These are phyloP conservation scores for Aotearoamyces nothofagi DNA, from an alignment of 2,329 filamentous ascomycete genomes.

Conservation along the genomic window DNA sequence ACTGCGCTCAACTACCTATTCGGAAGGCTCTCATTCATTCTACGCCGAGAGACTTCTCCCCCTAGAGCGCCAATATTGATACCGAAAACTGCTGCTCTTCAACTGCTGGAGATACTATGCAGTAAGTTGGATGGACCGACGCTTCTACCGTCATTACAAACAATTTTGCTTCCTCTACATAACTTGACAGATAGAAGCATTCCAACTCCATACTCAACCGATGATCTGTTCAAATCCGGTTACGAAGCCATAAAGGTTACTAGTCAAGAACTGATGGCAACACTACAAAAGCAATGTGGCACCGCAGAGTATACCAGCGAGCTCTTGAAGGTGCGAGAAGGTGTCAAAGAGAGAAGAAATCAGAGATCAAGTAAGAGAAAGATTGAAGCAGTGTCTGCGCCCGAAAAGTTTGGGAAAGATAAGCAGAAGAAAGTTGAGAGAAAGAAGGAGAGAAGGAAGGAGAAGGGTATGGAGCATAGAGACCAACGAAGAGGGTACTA, in stretches of 20 bases:
- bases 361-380: constrained; percentile 70
- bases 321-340: constrained; percentile 57
- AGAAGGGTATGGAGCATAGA: constrained; percentile 58
- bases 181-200: constrained; percentile 74
- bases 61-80: constrained; percentile 45
- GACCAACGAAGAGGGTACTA: constrained; percentile 33
- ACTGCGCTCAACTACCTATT: constrained; percentile 61
- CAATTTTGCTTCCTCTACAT: constrained; percentile 54
- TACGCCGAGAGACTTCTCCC: constrained; percentile 59
- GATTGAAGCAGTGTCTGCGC: constrained; percentile 72
- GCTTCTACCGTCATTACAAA: constrained; percentile 46
- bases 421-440: constrained; percentile 76
- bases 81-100: constrained; percentile 62
- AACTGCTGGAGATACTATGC: constrained; percentile 56
- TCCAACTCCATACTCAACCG: constrained; percentile 52
- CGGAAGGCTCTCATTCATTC: constrained; percentile 59
- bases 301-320: constrained; percentile 63
- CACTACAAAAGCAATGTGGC: constrained; percentile 74
- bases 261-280: constrained; percentile 63
- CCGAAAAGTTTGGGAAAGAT: constrained; percentile 60
- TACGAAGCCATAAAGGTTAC: constrained; percentile 59
- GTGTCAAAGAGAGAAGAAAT: constrained; percentile 56
- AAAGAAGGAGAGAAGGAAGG: constrained; percentile 73
- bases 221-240: constrained; percentile 50
- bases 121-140: constrained; percentile 40